A percentile compares a stretch with the other conserved stretches of the same genome.
Conservation (phyloP, 768 basidiomycete species). For the Tricholoma matsutake region DNA sequence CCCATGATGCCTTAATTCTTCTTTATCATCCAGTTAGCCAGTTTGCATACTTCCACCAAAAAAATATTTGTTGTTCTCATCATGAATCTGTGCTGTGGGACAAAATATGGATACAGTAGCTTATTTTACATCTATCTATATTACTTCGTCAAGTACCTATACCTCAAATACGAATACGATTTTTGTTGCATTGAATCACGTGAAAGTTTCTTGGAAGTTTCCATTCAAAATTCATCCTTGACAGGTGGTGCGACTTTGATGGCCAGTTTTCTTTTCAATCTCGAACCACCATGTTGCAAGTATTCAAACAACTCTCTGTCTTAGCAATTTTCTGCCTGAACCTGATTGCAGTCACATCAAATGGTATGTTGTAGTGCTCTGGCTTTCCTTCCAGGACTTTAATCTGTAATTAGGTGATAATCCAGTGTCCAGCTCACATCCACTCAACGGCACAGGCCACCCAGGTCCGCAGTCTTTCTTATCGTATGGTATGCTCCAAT, state of each 20-base stretch:
- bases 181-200: background rate
- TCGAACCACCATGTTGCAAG: background rate
- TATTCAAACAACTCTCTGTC: background rate
- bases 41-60: background rate
- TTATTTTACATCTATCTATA: background rate
- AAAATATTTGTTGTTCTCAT: background rate
- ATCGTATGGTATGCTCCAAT: background rate
- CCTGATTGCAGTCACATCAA: background rate
- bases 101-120: background rate
- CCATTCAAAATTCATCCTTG: background rate
- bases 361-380: background rate
- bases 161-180: background rate
- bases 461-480: too few species aligned
- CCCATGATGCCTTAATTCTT: background rate
- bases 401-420: background rate
- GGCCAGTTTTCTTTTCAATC: background rate
- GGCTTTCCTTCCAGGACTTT: background rate
- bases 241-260: background rate
- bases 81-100: background rate
- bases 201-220: background rate
- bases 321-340: background rate
- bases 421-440: too few species aligned
- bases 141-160: background rate
- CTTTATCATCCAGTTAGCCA: background rate
- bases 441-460: too few species aligned